Conservation (phyloP, 2,329 filamentous ascomycete species). For the Aureobasidium sp. region DNA sequence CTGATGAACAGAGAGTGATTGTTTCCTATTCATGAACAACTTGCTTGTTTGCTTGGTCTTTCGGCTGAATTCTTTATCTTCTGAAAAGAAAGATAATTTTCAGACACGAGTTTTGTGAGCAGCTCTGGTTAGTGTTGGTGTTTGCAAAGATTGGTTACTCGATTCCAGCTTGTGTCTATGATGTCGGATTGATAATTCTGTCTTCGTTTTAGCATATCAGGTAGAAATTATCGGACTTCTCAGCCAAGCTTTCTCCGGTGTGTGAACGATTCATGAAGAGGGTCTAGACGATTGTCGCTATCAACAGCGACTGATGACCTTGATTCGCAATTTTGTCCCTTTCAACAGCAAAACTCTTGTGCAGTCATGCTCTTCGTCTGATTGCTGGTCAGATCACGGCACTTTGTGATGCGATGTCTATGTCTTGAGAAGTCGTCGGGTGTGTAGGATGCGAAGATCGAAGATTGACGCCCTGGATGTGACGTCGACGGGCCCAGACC, state of each 20-base stretch:
- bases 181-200: not conserved
- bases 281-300: too few relatives aligned
- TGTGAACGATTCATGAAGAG: not conserved
- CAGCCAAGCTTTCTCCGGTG: not conserved
- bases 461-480: not conserved
- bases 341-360: too few relatives aligned
- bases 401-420: not conserved
- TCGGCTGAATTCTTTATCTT: not conserved
- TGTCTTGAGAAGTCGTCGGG: too few relatives aligned
- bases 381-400: too few relatives aligned
- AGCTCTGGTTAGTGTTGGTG: not conserved
- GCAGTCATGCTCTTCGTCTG: too few relatives aligned
- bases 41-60: not conserved
- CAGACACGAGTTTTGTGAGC: not conserved
- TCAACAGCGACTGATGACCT: not conserved
- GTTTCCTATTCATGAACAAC: not conserved
- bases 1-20: slow-evolving; percentile 21
- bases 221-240: not conserved
- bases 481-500: not conserved
- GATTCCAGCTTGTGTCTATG: not conserved
- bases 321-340: not conserved
- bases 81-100: too few relatives aligned
- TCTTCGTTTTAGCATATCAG: not conserved
- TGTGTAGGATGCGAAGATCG: not conserved
- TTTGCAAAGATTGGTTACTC: not conserved